A percentile compares a stretch with the other conserved stretches of the same genome.
These are phyloP conservation scores for Triticum monococcum DNA, from an alignment of 176 grass and related monocot genomes.

Conservation along the genomic window DNA sequence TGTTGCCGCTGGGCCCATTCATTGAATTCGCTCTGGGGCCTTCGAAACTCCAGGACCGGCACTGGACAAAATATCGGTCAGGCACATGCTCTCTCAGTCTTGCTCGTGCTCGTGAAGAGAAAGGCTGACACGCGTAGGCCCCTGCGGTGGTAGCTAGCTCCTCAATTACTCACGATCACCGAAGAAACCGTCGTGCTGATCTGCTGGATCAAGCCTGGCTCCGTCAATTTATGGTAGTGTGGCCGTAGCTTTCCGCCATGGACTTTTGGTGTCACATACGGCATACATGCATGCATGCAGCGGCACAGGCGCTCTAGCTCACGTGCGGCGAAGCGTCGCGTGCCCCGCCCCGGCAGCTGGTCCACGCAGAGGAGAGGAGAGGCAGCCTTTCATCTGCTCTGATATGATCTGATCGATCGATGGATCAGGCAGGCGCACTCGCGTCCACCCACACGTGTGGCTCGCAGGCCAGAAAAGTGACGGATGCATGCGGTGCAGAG, in stretches of 20 bases:
- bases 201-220: background rate
- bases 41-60: no score
- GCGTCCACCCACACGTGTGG: slow-evolving; percentile 16
- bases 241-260: background rate
- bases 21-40: no score
- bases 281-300: background rate
- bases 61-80: slow-evolving; percentile 38
- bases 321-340: slow-evolving; percentile 12
- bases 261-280: background rate
- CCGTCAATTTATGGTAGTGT: background rate
- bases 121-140: background rate
- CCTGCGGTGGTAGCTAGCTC: background rate
- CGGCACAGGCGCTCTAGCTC: background rate
- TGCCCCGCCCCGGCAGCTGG: background rate
- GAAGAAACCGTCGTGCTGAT: background rate
- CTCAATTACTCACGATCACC: background rate
- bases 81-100: slow-evolving; percentile 10
- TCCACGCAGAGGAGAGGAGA: background rate
- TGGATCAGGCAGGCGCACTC: background rate
- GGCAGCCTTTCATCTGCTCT: background rate
- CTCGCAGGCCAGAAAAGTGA: background rate
- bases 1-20: no score
- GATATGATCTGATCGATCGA: background rate
- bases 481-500: background rate
- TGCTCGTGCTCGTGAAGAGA: background rate